Conservation (phyloP, 352 stramenopile species). For the Globisporangium paroecandrum region DNA sequence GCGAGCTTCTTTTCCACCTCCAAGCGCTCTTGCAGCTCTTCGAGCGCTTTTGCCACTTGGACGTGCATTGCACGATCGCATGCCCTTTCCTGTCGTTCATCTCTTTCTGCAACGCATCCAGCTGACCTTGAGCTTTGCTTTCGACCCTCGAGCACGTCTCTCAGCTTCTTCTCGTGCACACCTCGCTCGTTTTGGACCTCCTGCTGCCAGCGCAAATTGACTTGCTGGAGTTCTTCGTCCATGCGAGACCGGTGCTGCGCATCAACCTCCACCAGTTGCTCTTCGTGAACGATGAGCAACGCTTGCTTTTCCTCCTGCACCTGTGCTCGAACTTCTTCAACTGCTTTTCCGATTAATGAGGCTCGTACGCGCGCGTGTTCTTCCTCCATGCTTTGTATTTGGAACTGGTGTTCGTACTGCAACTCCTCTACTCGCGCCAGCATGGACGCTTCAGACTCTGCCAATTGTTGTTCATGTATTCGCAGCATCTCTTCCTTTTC, state of each 20-base stretch:
- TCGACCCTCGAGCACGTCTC: slow-evolving; percentile 34
- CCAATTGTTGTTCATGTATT: background rate
- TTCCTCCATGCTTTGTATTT: background rate
- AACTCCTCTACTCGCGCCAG: background rate
- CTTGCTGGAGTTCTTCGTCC: slow-evolving; percentile 25
- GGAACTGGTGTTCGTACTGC: background rate
- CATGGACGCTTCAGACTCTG: slow-evolving; percentile 4
- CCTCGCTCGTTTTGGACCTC: slow-evolving; percentile 30
- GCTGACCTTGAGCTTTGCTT: slow-evolving; percentile 27
- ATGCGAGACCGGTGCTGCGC: slow-evolving; percentile 21
- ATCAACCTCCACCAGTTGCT: slow-evolving; percentile 6
- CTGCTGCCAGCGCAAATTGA: slow-evolving; percentile 32
- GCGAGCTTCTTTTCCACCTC: slow-evolving; percentile 56
- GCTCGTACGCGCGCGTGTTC: background rate
- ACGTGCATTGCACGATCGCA: slow-evolving; percentile 58
- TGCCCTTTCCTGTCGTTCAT: slow-evolving; percentile 58
- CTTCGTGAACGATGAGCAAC: background rate
- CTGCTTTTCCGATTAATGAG: background rate
- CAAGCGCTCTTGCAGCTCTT: slow-evolving; percentile 61
- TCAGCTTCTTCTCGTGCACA: slow-evolving; percentile 30
- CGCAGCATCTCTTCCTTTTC: slow-evolving; percentile 10
- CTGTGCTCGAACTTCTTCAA: background rate
- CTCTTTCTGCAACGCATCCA: slow-evolving; percentile 51
- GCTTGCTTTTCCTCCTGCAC: background rate
- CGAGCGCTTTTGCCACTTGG: slow-evolving; percentile 70